Base-by-base conservation (phyloP, 2,329 filamentous ascomycete species). In the Rhynchosporium agropyri region DNA sequence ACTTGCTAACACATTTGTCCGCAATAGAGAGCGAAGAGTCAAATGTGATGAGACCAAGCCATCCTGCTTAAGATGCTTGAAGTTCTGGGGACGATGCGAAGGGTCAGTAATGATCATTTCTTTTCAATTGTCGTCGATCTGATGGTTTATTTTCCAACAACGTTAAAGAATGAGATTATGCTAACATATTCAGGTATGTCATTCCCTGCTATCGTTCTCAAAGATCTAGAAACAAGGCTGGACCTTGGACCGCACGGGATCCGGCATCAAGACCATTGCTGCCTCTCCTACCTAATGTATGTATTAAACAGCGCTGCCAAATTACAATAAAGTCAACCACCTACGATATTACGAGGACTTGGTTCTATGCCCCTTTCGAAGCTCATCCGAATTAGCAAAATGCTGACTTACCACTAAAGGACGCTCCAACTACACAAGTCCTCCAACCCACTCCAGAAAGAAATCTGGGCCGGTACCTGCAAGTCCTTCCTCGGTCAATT, bases 21-120 rank as follows among this genome's bases (percentile, higher is more conserved):
- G 6, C 3, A 20, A 2, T n/a, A 60, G 61, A 45, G 42, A 43
- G n/a, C 56, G 60, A 12, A 51, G 57, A 42, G 61, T 63, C 13
- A 56, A 54, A n/a, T 59, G 56, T 15, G 61, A 63, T 50, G 49
- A 63, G 29, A 56, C 61, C 4, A 48, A 50, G 13, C 61, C 61
- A 10, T 36, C 48, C 36, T 63, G 61, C 15, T n/a, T 56, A 4
- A 46, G 51, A 26, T 63, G 61, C 33, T 29, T 63, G 6, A 63
- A 56, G n/a, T 59, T 59, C 20, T 56, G 61, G 56, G 61, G 61
- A 10, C 29, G 29, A n/a, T 63, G 61, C 45, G 55, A 55, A 3
- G 61, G 61, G 48, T 63, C 53, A 48, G 31, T 31, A 29, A 26
- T 49, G 28, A 28, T 20, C 8, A 31, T 36, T 28, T 3, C 42